Percentiles rank a stretch among this genome's conserved stretches.
These are phyloP conservation scores for Odontarrhena argentea DNA, from an alignment of 345 rosid genomes.

Conservation along the genomic window DNA sequence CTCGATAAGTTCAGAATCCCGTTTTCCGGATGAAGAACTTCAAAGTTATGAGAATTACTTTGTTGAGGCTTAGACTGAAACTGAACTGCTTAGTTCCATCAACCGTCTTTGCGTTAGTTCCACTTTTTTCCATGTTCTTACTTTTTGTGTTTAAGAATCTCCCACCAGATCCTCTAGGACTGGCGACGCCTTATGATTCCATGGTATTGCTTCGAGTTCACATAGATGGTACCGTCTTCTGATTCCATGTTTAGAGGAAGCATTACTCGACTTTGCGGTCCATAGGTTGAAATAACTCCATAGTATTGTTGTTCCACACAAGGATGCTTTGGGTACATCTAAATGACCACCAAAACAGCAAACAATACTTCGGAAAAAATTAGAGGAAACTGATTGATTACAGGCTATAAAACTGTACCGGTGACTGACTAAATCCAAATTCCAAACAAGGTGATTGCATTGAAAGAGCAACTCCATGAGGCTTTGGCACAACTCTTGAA, in stretches of 20 bases:
- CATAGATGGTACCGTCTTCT: constrained; percentile 83
- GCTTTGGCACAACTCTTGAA: constrained; percentile 52
- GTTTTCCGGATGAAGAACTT: constrained; percentile 74
- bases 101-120: constrained; percentile 36
- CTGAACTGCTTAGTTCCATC: constrained; percentile 28
- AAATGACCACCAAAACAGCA: constrained; percentile 22
- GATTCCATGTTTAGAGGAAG: constrained; percentile 71
- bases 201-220: constrained; percentile 94
- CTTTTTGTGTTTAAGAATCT: constrained; percentile 79
- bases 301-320: constrained; percentile 66
- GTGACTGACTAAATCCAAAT: constrained; percentile 66
- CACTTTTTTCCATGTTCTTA: constrained; percentile 35
- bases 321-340: constrained; percentile 71
- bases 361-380: no score
- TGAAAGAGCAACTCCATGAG: constrained; percentile 52
- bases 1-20: constrained; percentile 63
- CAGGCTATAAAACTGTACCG: constrained; percentile 45
- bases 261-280: constrained; percentile 75
- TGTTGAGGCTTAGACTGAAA: constrained; percentile 39
- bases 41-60: constrained; percentile 79
- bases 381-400: neutral
- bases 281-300: constrained; percentile 75
- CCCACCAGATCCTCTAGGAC: no score
- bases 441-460: constrained; percentile 61
- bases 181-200: constrained; percentile 89